phyloP scores from a whole-genome alignment of 1,284 basidiomycete species.

The Ganoderma boninense region DNA sequence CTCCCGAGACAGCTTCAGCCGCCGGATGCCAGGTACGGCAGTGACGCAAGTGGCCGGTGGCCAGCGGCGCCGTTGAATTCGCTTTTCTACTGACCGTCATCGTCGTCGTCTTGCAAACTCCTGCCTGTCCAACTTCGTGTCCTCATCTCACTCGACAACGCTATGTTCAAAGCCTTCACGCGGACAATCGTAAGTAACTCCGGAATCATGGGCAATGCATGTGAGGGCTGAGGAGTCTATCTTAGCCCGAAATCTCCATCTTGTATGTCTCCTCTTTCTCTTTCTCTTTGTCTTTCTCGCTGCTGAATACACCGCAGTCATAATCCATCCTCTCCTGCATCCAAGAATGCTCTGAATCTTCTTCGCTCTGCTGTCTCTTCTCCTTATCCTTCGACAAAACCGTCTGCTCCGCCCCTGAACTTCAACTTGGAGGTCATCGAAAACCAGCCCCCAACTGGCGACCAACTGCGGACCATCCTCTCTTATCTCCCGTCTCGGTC shows the following conservation, averaged over 20 bases:
- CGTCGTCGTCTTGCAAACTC: background rate
- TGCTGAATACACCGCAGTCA: constrained; percentile 54
- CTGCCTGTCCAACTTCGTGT: background rate
- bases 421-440: constrained; percentile 80
- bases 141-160: background rate
- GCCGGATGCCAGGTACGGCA: background rate
- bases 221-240: background rate
- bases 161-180: constrained; percentile 32
- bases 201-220: background rate
- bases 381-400: constrained; percentile 64
- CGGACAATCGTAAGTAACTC: constrained; percentile 20
- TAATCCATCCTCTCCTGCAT: constrained; percentile 67
- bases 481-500: constrained; percentile 57
- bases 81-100: background rate
- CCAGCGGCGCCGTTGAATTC: background rate
- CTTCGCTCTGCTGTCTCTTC: constrained; percentile 63
- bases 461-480: constrained; percentile 73
- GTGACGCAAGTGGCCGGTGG: background rate
- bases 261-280: constrained; percentile 53
- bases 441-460: constrained; percentile 64
- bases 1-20: background rate
- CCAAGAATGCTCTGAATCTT: constrained; percentile 63
- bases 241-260: constrained; percentile 70
- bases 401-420: constrained; percentile 58
- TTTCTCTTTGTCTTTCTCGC: background rate